Percentiles rank a stretch among this genome's conserved stretches.
Conservation (phyloP, 495 filamentous ascomycete species). For the Copromyces sp. region DNA sequence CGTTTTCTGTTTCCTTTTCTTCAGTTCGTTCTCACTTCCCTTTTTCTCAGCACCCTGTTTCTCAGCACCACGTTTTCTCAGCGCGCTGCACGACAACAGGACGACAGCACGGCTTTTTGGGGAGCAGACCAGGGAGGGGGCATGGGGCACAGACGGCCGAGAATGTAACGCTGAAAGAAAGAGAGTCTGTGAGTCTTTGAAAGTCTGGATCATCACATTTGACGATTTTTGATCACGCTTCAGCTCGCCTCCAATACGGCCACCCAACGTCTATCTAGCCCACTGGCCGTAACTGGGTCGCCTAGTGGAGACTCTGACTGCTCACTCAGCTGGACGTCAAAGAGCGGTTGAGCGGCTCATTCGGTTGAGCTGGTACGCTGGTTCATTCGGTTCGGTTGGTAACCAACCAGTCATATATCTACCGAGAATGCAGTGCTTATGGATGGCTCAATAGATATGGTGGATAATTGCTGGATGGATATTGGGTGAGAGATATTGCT, state of each 20-base stretch:
- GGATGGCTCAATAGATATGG: neutral
- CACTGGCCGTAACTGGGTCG: neutral
- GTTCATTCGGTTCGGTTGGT: neutral
- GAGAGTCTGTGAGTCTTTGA: neutral
- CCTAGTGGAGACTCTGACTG: neutral
- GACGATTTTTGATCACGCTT: neutral
- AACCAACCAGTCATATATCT: neutral
- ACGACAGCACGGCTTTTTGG: neutral
- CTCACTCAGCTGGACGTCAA: neutral
- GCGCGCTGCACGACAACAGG: neutral
- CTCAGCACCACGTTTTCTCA: neutral
- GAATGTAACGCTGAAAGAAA: neutral
- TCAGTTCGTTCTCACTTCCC: neutral
- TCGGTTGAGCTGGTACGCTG: neutral
- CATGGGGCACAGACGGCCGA: neutral
- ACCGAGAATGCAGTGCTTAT: neutral
- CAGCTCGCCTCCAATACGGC: neutral
- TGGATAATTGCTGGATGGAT: neutral
- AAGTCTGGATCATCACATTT: constrained; percentile 1
- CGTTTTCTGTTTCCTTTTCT: neutral
- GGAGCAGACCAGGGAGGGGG: neutral
- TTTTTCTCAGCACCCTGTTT: neutral
- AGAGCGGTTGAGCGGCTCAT: neutral
- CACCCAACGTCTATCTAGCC: neutral
- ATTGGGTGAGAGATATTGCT: neutral